These are phyloP conservation scores for Puccinellia tenuiflora DNA, from an alignment of 176 grass and related monocot genomes.

Conservation along the genomic window DNA sequence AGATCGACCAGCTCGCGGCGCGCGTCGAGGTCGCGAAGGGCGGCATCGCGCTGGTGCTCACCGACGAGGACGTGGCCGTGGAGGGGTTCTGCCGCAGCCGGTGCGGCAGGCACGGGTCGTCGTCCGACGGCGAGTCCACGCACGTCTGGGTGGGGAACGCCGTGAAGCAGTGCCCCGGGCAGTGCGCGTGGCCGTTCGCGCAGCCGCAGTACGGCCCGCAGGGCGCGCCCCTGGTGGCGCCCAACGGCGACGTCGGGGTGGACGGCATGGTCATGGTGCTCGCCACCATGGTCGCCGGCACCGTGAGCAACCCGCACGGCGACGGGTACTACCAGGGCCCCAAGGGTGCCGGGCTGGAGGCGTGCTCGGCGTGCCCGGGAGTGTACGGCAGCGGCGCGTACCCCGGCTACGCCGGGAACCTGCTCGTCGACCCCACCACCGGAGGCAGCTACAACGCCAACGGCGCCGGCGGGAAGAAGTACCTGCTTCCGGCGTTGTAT, in stretches of 20 bases:
- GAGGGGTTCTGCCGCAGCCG: constrained; percentile 63
- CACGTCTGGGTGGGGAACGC: constrained; percentile 53
- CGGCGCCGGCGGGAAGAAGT: constrained; percentile 46
- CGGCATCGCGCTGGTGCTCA: constrained; percentile 39
- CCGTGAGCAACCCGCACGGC: constrained; percentile 51
- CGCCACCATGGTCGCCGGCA: constrained; percentile 46
- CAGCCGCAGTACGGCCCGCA: constrained; percentile 59
- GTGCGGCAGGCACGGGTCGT: constrained; percentile 41
- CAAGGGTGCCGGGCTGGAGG: constrained; percentile 43
- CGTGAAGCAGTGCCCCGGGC: constrained; percentile 47
- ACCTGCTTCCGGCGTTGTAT: constrained; percentile 50
- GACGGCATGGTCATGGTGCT: constrained; percentile 57
- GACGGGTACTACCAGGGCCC: constrained; percentile 58
- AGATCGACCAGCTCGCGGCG: constrained; percentile 39
- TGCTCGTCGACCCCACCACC: constrained; percentile 42
- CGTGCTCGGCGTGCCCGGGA: constrained; percentile 45
- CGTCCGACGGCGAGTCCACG: background rate
- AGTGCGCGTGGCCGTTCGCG: constrained; percentile 64
- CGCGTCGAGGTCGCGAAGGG: background rate
- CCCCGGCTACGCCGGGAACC: constrained; percentile 45
- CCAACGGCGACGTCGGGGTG: constrained; percentile 47
- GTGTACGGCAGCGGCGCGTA: constrained; percentile 51
- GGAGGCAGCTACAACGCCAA: constrained; percentile 60
- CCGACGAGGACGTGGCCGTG: constrained; percentile 33
- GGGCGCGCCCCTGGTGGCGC: constrained; percentile 35